Evolutionary conservation across 2,329 filamentous ascomycete genomes (phyloP).

Genomic region (Paracoccidioides brasiliensis): DNA sequence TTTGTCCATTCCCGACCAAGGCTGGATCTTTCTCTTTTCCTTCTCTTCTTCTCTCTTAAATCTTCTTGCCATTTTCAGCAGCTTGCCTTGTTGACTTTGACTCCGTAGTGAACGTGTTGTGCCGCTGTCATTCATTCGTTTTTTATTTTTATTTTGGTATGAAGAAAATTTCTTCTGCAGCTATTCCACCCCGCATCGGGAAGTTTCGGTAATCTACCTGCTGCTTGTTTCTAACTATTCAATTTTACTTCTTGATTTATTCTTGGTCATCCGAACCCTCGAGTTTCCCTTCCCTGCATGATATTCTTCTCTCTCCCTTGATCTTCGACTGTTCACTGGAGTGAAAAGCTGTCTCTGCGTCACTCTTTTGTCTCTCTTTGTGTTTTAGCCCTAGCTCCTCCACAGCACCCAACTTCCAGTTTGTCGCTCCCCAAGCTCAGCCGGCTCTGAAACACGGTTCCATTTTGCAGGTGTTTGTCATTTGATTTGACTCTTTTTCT

Average conservation of each 20-base stretch:
- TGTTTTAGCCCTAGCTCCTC: neutral
- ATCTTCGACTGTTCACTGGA: neutral
- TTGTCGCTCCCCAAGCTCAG: neutral
- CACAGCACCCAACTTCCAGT: neutral
- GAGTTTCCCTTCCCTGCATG: neutral
- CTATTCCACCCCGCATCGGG: neutral
- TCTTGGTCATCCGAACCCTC: neutral
- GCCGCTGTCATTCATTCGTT: neutral
- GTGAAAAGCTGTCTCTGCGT: neutral
- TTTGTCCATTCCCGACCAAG: neutral
- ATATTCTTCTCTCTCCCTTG: neutral
- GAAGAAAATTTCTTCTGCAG: neutral
- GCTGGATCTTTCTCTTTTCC: neutral
- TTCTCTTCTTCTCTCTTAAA: neutral
- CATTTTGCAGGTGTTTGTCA: neutral
- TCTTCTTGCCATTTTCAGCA: neutral
- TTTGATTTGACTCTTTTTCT: neutral
- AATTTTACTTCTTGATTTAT: neutral
- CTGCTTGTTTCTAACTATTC: neutral
- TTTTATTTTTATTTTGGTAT: neutral
- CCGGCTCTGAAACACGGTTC: neutral
- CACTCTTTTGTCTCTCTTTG: neutral
- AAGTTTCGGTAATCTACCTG: constrained; percentile 1
- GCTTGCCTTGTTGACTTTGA: neutral
- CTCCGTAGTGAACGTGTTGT: neutral